A percentile compares a stretch with the other conserved stretches of the same genome.
phyloP scores from a whole-genome alignment of 495 filamentous ascomycete genomes.

The Neurospora tetraspora region DNA sequence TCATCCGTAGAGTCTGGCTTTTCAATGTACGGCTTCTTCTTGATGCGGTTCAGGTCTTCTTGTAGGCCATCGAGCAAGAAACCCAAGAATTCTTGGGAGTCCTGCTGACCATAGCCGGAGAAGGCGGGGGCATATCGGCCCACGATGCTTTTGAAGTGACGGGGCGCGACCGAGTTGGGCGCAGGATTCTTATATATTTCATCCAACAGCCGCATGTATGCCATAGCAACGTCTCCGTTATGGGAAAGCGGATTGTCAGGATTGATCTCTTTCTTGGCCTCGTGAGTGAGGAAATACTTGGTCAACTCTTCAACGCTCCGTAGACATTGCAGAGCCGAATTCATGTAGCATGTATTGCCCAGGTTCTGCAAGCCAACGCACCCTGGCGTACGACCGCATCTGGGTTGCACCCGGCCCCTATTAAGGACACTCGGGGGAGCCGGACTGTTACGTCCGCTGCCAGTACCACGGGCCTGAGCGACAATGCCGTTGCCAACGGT shows the following conservation, averaged over 20 bases:
- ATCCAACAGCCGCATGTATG: constrained; percentile 64
- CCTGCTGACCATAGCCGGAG: constrained; percentile 91
- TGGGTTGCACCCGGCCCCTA: constrained; percentile 54
- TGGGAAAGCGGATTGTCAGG: constrained; percentile 72
- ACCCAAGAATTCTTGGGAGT: constrained; percentile 95
- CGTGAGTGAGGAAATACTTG: constrained; percentile 71
- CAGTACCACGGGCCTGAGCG: constrained; percentile 18
- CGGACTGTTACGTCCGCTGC: constrained; percentile 57
- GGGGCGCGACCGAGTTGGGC: constrained; percentile 56
- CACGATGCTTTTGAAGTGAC: constrained; percentile 69
- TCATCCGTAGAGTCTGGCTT: constrained; percentile 97
- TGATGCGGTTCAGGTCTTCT: constrained; percentile 86
- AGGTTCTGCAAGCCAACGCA: constrained; percentile 78
- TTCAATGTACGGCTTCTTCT: constrained; percentile 94
- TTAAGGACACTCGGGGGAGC: constrained; percentile 45
- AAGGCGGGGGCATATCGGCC: constrained; percentile 74
- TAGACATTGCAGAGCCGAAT: constrained; percentile 89
- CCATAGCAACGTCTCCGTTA: constrained; percentile 69
- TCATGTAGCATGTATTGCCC: constrained; percentile 98
- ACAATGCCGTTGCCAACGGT: constrained; percentile 20
- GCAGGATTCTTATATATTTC: constrained; percentile 58
- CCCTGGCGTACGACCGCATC: constrained; percentile 52
- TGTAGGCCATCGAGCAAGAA: constrained; percentile 92
- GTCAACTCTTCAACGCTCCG: constrained; percentile 85
- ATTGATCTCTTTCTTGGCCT: constrained; percentile 73